Base-by-base conservation (phyloP, 495 filamentous ascomycete species). In the Daldinia caldariorum region DNA sequence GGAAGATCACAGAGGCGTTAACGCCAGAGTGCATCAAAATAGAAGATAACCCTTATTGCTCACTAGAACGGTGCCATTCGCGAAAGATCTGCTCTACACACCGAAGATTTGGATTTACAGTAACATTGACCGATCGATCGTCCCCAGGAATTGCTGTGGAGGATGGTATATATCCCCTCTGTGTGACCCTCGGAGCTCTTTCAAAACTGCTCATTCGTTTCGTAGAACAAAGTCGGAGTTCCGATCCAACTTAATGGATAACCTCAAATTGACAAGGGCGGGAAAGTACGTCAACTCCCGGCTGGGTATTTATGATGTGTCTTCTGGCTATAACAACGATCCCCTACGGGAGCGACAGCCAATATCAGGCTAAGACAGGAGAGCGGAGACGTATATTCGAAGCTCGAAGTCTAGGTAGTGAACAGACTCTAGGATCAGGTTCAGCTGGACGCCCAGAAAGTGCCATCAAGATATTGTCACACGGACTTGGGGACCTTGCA, bases 191-290 rank as follows among this genome's bases (percentile, higher is more conserved):
- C 55, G 58, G 64, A 65, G 60, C 63, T 63, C 60, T 41, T 45
- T 58, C 45, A 16, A 68, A 41, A 58, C 18, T 12, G 16, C 20
- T 61, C 57, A 68, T 72, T 61, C 61, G 41, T 35, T 68, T 18
- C 31, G 49, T 49, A 68, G 49, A 47, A 43, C 7, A 53, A 56
- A 31, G 56, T 72, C 69, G 69, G 69, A 72, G 60, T 72, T 72
- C 69, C 69, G 69, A 67, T 37, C 26, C 32, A 54, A 61, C 22
- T 64, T 57, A 58, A 64, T 67, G 55, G 67, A 61, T 59, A 31
- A 61, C 58, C 57, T 73, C 61, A 66, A 69, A 69, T 73, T 73
- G 61, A 73, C 61, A 66, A 69, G 53, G 37, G 22, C 70, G 70
- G 70, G 58, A 73, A 73, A 68, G 61, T 54, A 69, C 70, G 66